Evolutionary conservation across 2,329 filamentous ascomycete species (phyloP), one percentile per base, ranked within the genome.

Genomic region (Fusarium dlaminii): DNA sequence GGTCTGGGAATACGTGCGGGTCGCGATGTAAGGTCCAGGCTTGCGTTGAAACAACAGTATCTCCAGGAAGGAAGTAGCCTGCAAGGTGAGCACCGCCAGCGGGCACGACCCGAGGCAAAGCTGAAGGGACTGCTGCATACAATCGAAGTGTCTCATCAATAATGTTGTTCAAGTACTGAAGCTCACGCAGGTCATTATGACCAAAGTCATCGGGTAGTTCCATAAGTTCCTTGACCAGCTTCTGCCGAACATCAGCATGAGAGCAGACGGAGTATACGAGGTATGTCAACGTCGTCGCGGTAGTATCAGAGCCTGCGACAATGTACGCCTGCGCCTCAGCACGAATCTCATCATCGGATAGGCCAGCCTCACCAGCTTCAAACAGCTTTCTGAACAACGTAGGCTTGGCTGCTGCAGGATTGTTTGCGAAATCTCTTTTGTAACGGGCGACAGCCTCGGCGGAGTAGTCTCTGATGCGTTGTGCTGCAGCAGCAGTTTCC

Each of bases 131-230:
- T 27, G 48, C 30, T 3, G 48, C n/a, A 15, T 52, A 27, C 2
- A 52, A 3, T 0, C 48, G 48, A 8, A 52, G 48, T 0, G 48
- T 52, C 30, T 52, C 48, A 3, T 52, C 48, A 11, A 52, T 27
- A 2, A 36, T 5, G 4, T 27, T 27, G 12, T 36, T 52, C 9
- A 36, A 2, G 2, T 22, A 7, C 0, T n/a, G 13, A 27, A 52
- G 30, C 1, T 52, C n/a, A 3, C 30, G 49, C 1, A 52, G 2
- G n/a, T 52, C n/a, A 6, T 6, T 10, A 17, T 52, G 30, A 2
- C 9, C 3, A 15, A 22, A 52, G 2, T 27, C 32, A 3, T 36
- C 6, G 0, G n/a, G 3, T 0, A 52, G 1, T 6, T 1, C 2
- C n/a, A 4, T 15, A 0, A 52, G 9, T 6, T 52, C 49, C 20